Evolutionary conservation across 306 rosid genomes (phyloP).

Genomic region (Neltuma alba): DNA sequence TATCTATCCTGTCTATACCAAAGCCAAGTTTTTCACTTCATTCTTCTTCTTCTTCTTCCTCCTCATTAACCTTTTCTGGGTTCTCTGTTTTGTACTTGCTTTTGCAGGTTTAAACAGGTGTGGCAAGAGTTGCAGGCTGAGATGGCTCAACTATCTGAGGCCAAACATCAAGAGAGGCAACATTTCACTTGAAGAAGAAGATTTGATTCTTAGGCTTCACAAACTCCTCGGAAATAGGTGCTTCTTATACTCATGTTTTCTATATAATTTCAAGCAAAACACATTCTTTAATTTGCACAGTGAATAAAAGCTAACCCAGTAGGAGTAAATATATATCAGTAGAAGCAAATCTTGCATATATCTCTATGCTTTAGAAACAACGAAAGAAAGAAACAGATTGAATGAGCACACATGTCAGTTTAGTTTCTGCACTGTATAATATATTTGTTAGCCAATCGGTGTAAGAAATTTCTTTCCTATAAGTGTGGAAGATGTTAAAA

Average conservation of each 20-base stretch:
- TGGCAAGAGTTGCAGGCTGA: constrained; percentile 70
- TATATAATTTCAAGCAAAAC: neutral
- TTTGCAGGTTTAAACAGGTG: constrained; percentile 59
- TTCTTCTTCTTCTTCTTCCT: neutral
- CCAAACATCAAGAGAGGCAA: constrained; percentile 80
- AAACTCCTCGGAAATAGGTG: constrained; percentile 57
- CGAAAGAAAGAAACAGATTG: neutral
- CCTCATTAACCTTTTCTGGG: neutral
- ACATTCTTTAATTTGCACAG: neutral
- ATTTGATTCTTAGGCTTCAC: constrained; percentile 63
- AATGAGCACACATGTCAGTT: neutral
- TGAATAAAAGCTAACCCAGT: neutral
- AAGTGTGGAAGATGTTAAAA: neutral
- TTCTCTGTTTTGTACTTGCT: neutral
- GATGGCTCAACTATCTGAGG: constrained; percentile 74
- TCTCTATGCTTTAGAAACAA: neutral
- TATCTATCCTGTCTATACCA: no score
- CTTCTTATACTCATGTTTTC: neutral
- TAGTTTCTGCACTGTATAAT: neutral
- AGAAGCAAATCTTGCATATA: neutral
- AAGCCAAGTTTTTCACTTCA: neutral
- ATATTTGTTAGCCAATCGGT: no score
- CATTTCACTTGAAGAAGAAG: constrained; percentile 62
- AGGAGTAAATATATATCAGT: neutral
- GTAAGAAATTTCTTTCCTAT: neutral